phyloP scores from a whole-genome alignment of 305 asterid genomes.

The Plantago coronopus region DNA sequence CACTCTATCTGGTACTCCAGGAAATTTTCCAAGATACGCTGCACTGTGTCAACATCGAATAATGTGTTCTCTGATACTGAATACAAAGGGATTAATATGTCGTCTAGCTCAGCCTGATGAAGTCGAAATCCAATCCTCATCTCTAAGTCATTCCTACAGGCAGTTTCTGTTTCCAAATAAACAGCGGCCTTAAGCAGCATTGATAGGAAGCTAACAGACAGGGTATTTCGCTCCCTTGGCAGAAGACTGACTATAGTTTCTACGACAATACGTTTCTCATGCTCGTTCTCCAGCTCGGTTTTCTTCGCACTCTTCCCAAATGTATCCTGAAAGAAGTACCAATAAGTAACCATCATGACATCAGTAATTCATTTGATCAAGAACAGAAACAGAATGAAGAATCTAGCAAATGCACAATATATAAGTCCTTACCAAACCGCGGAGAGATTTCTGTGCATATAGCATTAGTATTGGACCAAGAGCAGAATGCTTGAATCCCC shows the following conservation, averaged over 20 bases:
- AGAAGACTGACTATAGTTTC: slow-evolving; percentile 87
- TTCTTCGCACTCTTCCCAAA: slow-evolving; percentile 70
- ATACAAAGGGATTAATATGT: slow-evolving; percentile 71
- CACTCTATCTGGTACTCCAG: slow-evolving; percentile 52
- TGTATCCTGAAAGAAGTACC: slow-evolving; percentile 49
- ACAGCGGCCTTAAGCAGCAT: slow-evolving; percentile 84
- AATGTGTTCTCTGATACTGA: slow-evolving; percentile 61
- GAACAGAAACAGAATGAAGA: slow-evolving; percentile 10
- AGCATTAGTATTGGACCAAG: slow-evolving; percentile 79
- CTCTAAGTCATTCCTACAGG: slow-evolving; percentile 88
- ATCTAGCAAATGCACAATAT: not conserved
- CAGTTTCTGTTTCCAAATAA: slow-evolving; percentile 70
- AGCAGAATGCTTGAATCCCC: slow-evolving; percentile 67
- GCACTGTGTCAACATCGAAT: slow-evolving; percentile 76
- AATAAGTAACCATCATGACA: not conserved
- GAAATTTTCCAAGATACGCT: slow-evolving; percentile 53
- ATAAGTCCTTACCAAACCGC: slow-evolving; percentile 84
- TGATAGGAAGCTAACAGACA: slow-evolving; percentile 87
- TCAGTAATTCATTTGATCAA: slow-evolving; percentile 4
- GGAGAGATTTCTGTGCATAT: slow-evolving; percentile 74
- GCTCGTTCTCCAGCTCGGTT: slow-evolving; percentile 63
- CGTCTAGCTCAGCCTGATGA: slow-evolving; percentile 80
- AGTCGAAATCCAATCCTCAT: slow-evolving; percentile 70
- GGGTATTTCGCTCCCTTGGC: slow-evolving; percentile 63
- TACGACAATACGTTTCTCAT: slow-evolving; percentile 70